Conservation (phyloP, 768 basidiomycete species). For the Trametes elegans region DNA sequence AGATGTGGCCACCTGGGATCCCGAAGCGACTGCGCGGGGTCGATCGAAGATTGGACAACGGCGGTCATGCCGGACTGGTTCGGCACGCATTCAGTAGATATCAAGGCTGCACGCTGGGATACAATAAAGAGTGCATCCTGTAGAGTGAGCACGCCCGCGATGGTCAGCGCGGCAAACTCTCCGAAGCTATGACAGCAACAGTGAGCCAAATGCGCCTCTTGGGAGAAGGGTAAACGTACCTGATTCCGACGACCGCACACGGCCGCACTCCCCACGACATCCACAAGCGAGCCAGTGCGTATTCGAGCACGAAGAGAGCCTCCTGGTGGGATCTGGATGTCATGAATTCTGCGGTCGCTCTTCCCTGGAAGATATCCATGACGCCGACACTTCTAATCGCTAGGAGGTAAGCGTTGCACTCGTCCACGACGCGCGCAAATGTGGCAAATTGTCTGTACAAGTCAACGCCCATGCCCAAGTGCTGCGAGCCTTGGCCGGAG, state of each 20-base stretch:
- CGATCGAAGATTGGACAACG: constrained; percentile 38
- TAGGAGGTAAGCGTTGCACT: constrained; percentile 53
- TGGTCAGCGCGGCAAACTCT: constrained; percentile 70
- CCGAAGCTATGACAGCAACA: constrained; percentile 69
- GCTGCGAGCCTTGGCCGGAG: constrained; percentile 72
- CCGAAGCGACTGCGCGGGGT: constrained; percentile 30
- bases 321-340: constrained; percentile 33
- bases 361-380: constrained; percentile 31
- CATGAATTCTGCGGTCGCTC: constrained; percentile 39
- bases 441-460: constrained; percentile 50
- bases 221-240: constrained; percentile 38
- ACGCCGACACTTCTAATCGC: constrained; percentile 52
- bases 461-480: constrained; percentile 57
- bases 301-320: constrained; percentile 61
- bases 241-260: constrained; percentile 65
- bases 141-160: constrained; percentile 56
- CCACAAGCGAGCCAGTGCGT: constrained; percentile 63
- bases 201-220: too few relatives aligned
- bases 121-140: constrained; percentile 57
- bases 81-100: constrained; percentile 45
- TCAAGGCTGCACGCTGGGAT: constrained; percentile 55
- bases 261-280: constrained; percentile 66
- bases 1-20: constrained; percentile 26
- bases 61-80: constrained; percentile 61
- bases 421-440: constrained; percentile 54